A percentile compares a stretch with the other conserved stretches of the same genome.
These are phyloP conservation scores for Ophiostoma triangulosporum DNA, from an alignment of 2,329 filamentous ascomycete genomes.

Conservation along the genomic window DNA sequence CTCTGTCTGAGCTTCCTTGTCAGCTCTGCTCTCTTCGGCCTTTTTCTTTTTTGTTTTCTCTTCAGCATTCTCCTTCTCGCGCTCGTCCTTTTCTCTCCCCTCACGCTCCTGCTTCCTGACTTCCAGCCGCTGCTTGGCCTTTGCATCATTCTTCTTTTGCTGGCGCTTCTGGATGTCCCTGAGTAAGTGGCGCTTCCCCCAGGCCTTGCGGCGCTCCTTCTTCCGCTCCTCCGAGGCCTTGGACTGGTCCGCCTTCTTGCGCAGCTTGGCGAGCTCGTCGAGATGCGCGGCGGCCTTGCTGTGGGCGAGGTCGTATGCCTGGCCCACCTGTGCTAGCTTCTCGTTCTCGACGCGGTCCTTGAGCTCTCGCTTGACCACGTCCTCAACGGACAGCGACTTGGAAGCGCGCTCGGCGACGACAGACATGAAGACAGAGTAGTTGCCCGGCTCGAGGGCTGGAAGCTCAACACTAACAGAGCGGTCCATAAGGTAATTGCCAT, in stretches of 20 bases:
- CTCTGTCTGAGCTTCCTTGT: background rate
- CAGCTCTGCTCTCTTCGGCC: background rate
- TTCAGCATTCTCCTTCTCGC: slow-evolving; percentile 4
- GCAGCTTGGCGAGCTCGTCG: slow-evolving; percentile 30
- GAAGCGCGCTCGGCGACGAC: slow-evolving; percentile 52
- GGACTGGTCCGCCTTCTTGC: slow-evolving; percentile 36
- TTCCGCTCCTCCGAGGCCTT: slow-evolving; percentile 31
- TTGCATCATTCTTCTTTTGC: slow-evolving; percentile 29
- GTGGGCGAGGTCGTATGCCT: slow-evolving; percentile 58
- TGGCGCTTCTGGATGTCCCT: slow-evolving; percentile 26
- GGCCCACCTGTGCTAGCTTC: slow-evolving; percentile 59
- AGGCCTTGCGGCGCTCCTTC: slow-evolving; percentile 26
- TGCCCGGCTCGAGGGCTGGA: slow-evolving; percentile 53
- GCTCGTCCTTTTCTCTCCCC: slow-evolving; percentile 10
- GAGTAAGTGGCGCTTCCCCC: slow-evolving; percentile 25
- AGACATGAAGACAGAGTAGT: slow-evolving; percentile 64
- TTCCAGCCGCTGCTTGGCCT: slow-evolving; percentile 21
- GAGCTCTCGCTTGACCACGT: slow-evolving; percentile 53
- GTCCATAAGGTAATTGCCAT: slow-evolving; percentile 45
- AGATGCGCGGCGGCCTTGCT: slow-evolving; percentile 35
- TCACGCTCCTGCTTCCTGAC: slow-evolving; percentile 15
- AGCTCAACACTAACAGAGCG: slow-evolving; percentile 68
- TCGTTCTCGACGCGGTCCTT: slow-evolving; percentile 55
- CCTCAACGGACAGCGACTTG: slow-evolving; percentile 39
- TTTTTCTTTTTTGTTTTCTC: background rate